Evolutionary conservation across 2,329 filamentous ascomycete genomes (phyloP), one percentile per base, ranked within the genome.

Genomic region (Clonostachys byssicola): DNA sequence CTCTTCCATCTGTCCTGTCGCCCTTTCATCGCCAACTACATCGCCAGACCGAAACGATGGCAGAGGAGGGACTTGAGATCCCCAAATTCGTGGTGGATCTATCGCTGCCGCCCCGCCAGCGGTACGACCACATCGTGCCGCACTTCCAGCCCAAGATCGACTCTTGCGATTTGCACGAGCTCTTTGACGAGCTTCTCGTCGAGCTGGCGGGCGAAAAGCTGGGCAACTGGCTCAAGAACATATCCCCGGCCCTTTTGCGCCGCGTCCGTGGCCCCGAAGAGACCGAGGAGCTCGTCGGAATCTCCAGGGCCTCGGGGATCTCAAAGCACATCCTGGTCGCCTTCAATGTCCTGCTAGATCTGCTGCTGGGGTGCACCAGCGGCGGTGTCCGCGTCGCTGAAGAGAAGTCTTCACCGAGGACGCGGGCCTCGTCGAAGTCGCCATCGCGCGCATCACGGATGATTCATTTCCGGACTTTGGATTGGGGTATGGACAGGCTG

Each of bases 321-420:
- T 68, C 77, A 2, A 66, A 86, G 59, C 80, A 83, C 52, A 61
- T 86, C 1, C 66, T 87, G 0, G 74, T 87, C 4, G 74, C 75
- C 4, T 74, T 85, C 54, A 87, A 87, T 53, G 78, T 80, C 2
- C 62, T 86, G 2, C 67, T 87, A 2, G 84, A 88, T 54, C 63
- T 79, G 6, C 66, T 87, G 35, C 75, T 87, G 63, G 83, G 83
- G 3, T 87, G 84, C 57, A 86, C 83, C 2, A 84, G 79, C 42
- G 66, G 66, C 5, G 67, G 64, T 1, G 60, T 57, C 1, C 54
- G 62, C 2, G 2, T 59, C 0, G 49, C 54, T 14, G 20, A 12
- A 12, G 20, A 43, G 12, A 33, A 34, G 3, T 14, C n/a, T 20
- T 12, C 20, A 43, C 3, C 36, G 34, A n/a, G 44, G 33, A 14